These are phyloP conservation scores for Plantago elongata DNA, from an alignment of 257 asterid species.

Conservation along the genomic window DNA sequence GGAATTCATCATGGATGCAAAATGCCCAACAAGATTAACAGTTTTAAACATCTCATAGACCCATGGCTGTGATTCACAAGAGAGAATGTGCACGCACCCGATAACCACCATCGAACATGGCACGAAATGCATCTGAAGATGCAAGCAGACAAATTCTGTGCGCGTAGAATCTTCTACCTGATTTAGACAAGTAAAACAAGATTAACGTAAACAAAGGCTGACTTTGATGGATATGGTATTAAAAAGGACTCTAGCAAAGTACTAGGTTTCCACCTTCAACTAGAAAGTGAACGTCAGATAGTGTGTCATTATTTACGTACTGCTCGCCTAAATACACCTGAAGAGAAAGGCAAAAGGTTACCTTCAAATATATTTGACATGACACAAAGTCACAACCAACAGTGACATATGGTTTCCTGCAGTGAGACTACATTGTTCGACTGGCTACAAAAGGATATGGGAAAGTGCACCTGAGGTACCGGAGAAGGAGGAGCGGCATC, in stretches of 20 bases:
- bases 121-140: conserved; percentile 96
- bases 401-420: too few species aligned
- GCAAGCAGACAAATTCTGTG: conserved; percentile 97
- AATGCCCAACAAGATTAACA: too few species aligned
- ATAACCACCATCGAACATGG: conserved; percentile 98
- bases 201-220: conserved; percentile 10
- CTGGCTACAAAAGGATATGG: conserved; percentile 7
- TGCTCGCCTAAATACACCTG: conserved; percentile 98
- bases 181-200: conserved; percentile 10
- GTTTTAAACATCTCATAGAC: too few species aligned
- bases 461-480: conserved; percentile 61
- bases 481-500: conserved; percentile 99
- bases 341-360: conserved; percentile 22
- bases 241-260: not conserved
- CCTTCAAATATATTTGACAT: conserved; percentile 1
- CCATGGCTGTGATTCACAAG: not conserved
- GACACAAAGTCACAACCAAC: too few species aligned
- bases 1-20: too few species aligned
- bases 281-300: conserved; percentile 91
- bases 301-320: conserved; percentile 79
- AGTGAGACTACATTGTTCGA: not conserved
- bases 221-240: conserved; percentile 10
- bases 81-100: conserved; percentile 42
- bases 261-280: conserved; percentile 64
- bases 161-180: conserved; percentile 80